These are phyloP conservation scores for Candida nonsorbophila DNA, from an alignment of 805 yeast species.

Conservation along the genomic window DNA sequence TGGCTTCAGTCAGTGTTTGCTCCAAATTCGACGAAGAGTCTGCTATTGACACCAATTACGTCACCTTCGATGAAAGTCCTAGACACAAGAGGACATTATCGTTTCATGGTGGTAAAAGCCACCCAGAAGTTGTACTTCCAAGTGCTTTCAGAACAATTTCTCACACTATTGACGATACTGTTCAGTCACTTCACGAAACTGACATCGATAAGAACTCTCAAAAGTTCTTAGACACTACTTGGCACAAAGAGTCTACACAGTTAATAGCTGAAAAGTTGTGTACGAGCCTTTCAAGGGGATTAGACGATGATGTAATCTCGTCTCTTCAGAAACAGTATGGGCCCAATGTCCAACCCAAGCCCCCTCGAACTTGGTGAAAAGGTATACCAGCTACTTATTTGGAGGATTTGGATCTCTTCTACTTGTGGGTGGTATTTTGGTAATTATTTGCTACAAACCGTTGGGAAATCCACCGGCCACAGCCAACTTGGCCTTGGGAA, in stretches of 20 bases:
- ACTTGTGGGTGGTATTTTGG: conserved; percentile 36
- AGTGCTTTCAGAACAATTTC: conserved; percentile 33
- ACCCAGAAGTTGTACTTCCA: conserved; percentile 26
- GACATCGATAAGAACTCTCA: conserved; percentile 8
- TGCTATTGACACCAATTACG: too few relatives aligned
- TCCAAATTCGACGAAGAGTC: too few relatives aligned
- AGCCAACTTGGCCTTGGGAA: conserved; percentile 40
- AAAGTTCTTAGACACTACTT: conserved; percentile 20
- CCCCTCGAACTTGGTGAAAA: conserved; percentile 23
- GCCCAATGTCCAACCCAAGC: conserved; percentile 31
- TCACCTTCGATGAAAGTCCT: too few relatives aligned
- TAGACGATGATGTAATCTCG: conserved; percentile 10
- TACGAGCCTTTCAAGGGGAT: conserved; percentile 16
- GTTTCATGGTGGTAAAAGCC: too few relatives aligned
- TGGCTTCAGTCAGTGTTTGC: too few relatives aligned
- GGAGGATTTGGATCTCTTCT: conserved; percentile 46
- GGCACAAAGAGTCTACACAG: conserved; percentile 22
- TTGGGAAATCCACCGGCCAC: conserved; percentile 42
- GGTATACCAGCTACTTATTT: conserved; percentile 35
- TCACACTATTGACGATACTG: conserved; percentile 23
- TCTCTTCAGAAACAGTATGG: conserved; percentile 21
- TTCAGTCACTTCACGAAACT: background rate
- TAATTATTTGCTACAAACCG: conserved; percentile 43
- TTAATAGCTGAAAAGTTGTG: conserved; percentile 16
- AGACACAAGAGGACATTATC: too few relatives aligned